Evolutionary conservation across 176 grass and related monocot species (phyloP).

Genomic region (Triticum timopheevii): DNA sequence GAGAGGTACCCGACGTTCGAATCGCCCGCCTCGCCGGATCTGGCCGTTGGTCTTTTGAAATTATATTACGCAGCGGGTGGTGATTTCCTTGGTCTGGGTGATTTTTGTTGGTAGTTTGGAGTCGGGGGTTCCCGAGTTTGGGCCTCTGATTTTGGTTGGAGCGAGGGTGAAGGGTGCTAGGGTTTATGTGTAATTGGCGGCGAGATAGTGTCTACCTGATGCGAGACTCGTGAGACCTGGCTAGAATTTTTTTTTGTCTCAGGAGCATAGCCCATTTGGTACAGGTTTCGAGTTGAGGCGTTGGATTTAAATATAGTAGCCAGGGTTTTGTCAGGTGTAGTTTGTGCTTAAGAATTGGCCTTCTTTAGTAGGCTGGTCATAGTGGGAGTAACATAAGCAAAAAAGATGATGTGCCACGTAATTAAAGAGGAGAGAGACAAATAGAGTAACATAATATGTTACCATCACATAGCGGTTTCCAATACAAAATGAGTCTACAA

Average conservation of each 20-base stretch:
- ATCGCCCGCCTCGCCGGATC: slow-evolving; percentile 16
- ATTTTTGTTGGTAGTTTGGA: not conserved
- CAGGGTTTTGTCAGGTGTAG: not conserved
- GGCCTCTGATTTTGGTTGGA: not conserved
- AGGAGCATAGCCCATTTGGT: not conserved
- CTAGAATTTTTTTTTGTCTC: not conserved
- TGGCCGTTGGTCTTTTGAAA: slow-evolving; percentile 5
- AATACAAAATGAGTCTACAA: no score
- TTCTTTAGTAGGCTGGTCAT: not conserved
- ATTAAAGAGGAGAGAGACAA: no score
- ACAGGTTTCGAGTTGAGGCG: not conserved
- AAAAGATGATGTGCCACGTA: no score
- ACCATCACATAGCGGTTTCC: no score
- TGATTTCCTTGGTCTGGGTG: not conserved
- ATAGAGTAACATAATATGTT: no score
- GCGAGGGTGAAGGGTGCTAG: slow-evolving; percentile 18
- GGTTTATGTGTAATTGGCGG: slow-evolving; percentile 27
- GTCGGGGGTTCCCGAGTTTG: not conserved
- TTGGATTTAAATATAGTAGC: not conserved
- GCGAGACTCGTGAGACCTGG: not conserved
- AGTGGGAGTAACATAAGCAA: no score
- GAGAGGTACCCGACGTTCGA: slow-evolving; percentile 10
- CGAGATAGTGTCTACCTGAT: not conserved
- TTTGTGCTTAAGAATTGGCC: not conserved
- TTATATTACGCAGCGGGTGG: not conserved